A percentile compares a stretch with the other conserved stretches of the same genome.
Conservation (phyloP, 306 rosid genomes). For the Medicago ruthenica region DNA sequence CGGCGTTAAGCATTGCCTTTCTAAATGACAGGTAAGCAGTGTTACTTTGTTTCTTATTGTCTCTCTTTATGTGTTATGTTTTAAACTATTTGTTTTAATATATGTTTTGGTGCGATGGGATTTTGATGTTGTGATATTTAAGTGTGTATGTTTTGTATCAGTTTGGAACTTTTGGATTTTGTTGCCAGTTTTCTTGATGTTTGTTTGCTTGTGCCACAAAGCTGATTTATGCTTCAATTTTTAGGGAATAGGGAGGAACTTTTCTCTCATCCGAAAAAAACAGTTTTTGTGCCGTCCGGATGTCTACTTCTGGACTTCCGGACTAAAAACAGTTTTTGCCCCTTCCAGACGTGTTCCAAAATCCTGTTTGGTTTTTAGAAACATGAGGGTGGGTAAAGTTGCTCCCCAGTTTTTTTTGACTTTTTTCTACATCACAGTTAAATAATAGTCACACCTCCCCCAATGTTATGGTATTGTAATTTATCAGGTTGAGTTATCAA, state of each 20-base stretch:
- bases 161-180: slow-evolving; percentile 2
- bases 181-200: background rate
- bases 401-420: too few relatives aligned
- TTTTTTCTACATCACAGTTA: background rate
- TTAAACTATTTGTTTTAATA: slow-evolving; percentile 30
- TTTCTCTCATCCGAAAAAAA: background rate
- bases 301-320: background rate
- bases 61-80: background rate
- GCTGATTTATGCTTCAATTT: slow-evolving; percentile 11
- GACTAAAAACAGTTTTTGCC: background rate
- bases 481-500: too few relatives aligned
- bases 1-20: slow-evolving; percentile 89
- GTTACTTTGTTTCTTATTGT: background rate
- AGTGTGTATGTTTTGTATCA: slow-evolving; percentile 5
- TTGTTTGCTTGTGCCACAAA: slow-evolving; percentile 18
- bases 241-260: background rate
- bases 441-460: too few relatives aligned
- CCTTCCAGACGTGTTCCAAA: background rate
- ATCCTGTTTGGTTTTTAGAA: background rate
- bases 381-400: background rate
- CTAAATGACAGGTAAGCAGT: slow-evolving; percentile 84
- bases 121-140: background rate
- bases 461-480: too few relatives aligned
- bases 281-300: background rate
- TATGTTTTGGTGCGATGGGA: slow-evolving; percentile 1